Evolutionary conservation across 257 asterid genomes (phyloP), one percentile per base, ranked within the genome.

Genomic region (Dorcoceras hygrometricum): DNA sequence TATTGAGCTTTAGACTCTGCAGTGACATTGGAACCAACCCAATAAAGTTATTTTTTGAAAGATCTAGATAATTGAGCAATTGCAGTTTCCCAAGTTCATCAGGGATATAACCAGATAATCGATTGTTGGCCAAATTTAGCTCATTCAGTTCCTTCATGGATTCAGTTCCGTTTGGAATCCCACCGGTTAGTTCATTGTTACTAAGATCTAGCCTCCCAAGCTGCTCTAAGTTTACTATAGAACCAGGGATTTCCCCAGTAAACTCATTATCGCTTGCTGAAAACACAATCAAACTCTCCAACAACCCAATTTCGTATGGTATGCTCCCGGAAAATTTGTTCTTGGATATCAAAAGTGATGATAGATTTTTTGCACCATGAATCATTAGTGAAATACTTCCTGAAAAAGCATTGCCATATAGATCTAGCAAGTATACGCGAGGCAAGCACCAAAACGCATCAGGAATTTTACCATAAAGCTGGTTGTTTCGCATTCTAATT

Each of bases 1-100:
- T 63, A 69, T 83, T 87, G 39, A 91, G 92, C 84, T 80, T 87
- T 79, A 91, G 66, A 72, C 81, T 85, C 84, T 87, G 85, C 76
- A 91, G 58, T 18, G 77, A 60, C 25, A 72, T 12, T 0, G 98
- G 98, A 67, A 91, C 82, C 7, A 1, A 23, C 19, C 98, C 96
- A 0, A 86, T 77, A 12, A 91, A 79, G 11, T 61, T 61, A 59
- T 91, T 91, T 57, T 31, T 55, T 0, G 98, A 91, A 62, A 91
- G 95, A 65, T 91, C 98, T 4, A 91, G 96, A 65, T 87, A 91
- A 74, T 86, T 89, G 20, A 91, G 85, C 46, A 75, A 87, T 4
- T 81, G 80, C 69, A 91, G 72, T 58, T 59, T 78, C 58, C 98
- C 96, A 6, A 91, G 77, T 70, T 87, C 91, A 18, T 71, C 79